Conservation (phyloP, 768 basidiomycete genomes). For the Rhizopogon vesiculosus region DNA sequence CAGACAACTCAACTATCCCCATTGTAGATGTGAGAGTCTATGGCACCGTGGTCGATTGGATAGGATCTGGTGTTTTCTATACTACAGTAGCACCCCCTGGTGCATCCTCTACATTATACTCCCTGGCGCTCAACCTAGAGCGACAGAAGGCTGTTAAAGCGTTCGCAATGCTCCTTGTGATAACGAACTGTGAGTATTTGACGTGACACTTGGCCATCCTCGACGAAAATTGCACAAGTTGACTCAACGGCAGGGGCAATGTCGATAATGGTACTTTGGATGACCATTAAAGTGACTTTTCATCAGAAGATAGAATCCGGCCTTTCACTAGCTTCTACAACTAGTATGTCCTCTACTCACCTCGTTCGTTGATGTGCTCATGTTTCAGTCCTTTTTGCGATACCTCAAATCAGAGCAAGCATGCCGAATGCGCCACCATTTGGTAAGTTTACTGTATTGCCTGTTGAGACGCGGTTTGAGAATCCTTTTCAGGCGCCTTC, state of each 20-base stretch:
- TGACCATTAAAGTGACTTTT: conserved; percentile 1
- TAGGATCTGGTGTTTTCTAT: not conserved
- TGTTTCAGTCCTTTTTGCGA: not conserved
- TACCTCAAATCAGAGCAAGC: conserved; percentile 3
- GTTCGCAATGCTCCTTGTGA: not conserved
- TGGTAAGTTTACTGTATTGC: not conserved
- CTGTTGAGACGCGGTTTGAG: not conserved
- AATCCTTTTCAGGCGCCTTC: not conserved
- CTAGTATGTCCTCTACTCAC: not conserved
- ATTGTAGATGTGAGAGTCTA: not conserved
- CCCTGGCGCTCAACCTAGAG: not conserved
- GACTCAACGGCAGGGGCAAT: not conserved
- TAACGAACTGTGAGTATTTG: conserved; percentile 1
- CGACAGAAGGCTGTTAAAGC: conserved; percentile 1
- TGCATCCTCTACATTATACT: not conserved
- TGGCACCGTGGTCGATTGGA: conserved; percentile 1
- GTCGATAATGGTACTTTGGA: conserved; percentile 1
- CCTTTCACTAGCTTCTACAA: conserved; percentile 1
- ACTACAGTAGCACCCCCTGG: not conserved
- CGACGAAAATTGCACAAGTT: not conserved
- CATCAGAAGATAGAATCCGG: not conserved
- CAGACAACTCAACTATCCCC: conserved; percentile 2
- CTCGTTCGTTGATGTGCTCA: not conserved
- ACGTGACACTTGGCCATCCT: not conserved
- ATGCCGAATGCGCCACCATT: conserved; percentile 3